Evolutionary conservation across 1,139 yeast genomes (phyloP), one percentile per base, ranked within the genome.

Genomic region (Candida freyschussii): DNA sequence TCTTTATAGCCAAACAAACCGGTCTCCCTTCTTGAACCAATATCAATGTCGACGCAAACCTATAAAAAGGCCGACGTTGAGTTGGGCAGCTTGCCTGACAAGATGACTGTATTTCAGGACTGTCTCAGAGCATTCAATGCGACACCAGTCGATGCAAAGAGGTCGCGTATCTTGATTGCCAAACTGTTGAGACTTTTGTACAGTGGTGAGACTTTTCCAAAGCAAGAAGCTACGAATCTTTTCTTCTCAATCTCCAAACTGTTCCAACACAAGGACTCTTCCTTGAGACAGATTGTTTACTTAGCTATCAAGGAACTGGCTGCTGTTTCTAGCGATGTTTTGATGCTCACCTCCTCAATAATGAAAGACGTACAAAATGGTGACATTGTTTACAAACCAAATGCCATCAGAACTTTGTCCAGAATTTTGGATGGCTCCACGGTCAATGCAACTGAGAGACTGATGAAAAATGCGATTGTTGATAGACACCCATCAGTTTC

Each of bases 291-390:
- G 62, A 74, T 85, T 69, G 96, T 89, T 20, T 91, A 91, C 56
- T 69, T 91, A 57, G 89, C 96, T 13, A 87, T 89, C 59, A 91
- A 91, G 64, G 97, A 89, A 59, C 72, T 91, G 43, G 75, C 91
- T 27, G 63, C 79, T 13, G 75, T 83, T 37, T 86, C 96, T 13
- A 87, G 86, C 50, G 96, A 91, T 62, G 86, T 86, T 35, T 75
- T 91, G 60, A 93, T 91, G 97, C 96, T 91, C 21, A 91, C 98
- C 20, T 85, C 96, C 7, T 85, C 96, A 14, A 89, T 91, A 53
- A 93, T 91, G 96, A 89, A 89, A 65, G 98, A 91, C 63, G 85
- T 91, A 39, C 96, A 93, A 63, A 79, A 81, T 40, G 89, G 89
- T 45, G 95, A 86, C 44, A 69, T 77, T 44, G 68, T 87, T 39